Evolutionary conservation across 495 filamentous ascomycete species (phyloP).

Genomic region (Mycothermus thermophilus): DNA sequence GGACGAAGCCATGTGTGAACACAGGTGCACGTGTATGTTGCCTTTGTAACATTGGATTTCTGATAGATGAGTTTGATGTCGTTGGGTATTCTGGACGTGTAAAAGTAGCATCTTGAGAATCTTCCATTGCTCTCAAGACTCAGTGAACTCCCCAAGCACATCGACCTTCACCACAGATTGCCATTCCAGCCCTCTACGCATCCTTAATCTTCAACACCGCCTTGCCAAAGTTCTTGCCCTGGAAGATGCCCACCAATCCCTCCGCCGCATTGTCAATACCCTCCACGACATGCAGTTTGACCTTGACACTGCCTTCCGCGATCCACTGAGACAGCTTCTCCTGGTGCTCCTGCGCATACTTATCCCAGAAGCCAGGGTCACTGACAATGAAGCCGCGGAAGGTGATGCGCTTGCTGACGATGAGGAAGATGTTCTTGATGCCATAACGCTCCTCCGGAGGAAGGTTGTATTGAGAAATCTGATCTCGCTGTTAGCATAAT

Average conservation of each 20-base stretch:
- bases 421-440: constrained; percentile 47
- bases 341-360: constrained; percentile 65
- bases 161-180: no score
- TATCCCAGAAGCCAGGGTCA: constrained; percentile 48
- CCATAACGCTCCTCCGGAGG: constrained; percentile 45
- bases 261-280: constrained; percentile 75
- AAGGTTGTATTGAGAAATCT: constrained; percentile 67
- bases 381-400: constrained; percentile 67
- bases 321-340: constrained; percentile 76
- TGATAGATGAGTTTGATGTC: no score
- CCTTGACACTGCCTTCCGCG: constrained; percentile 64
- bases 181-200: no score
- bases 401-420: constrained; percentile 34
- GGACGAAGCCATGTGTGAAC: no score
- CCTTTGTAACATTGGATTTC: no score
- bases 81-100: no score
- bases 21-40: no score
- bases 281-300: constrained; percentile 51
- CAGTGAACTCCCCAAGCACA: no score
- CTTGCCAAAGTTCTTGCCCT: constrained; percentile 89
- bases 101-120: no score
- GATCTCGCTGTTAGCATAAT: constrained; percentile 17
- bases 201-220: constrained; percentile 59
- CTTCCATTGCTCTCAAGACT: no score
- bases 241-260: constrained; percentile 73